Base-by-base conservation (phyloP, 164 flowering plant genomes). In the Houttuynia cordata region DNA sequence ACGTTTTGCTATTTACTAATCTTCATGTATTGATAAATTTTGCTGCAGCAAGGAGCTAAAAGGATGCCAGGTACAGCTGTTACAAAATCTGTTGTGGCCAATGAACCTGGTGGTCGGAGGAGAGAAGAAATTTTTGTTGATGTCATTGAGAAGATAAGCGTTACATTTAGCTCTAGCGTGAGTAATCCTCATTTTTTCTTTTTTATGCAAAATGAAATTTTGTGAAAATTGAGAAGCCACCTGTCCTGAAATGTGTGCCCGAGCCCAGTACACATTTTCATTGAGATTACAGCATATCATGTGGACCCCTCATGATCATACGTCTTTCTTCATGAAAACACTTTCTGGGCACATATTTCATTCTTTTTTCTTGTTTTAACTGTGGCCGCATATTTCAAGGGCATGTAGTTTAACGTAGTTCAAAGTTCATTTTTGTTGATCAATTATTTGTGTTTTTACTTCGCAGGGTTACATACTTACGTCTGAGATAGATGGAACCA, bases 401-500 rank as follows among this genome's bases (percentile, higher is more conserved):
- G 37, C 6, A 30, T 6, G 37, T 6, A 30, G 37, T 30, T 30
- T 30, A 30, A 30, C 37, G 6, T 6, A 30, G 37, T 30, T 30
- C 2, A 30, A 30, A 30, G 6, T 2, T 30, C 2, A 30, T 30
- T 3, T 17, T 45, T 45, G 3, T 45, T 45, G 7, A 4, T 8
- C 12, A 10, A 45, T 45, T 10, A 12, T 12, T 12, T 45, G 17
- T 7, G 2, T 8, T 17, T 2, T 45, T 3, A 8, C 2, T 12
- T 45, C 49, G 69, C 85, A 93, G 98, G 98, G 96, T 21, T 90
- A 87, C 60, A 86, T 93, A 64, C 77, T 93, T 63, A 93, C 97
- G 54, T 90, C 98, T 57, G 98, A 93, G 82, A 93, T 93, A 69
- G 97, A 93, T 77, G 97, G 98, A 12, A 90, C 98, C 60, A 93